Conservation (phyloP, 768 basidiomycete genomes). For the Podaxis sp. region DNA sequence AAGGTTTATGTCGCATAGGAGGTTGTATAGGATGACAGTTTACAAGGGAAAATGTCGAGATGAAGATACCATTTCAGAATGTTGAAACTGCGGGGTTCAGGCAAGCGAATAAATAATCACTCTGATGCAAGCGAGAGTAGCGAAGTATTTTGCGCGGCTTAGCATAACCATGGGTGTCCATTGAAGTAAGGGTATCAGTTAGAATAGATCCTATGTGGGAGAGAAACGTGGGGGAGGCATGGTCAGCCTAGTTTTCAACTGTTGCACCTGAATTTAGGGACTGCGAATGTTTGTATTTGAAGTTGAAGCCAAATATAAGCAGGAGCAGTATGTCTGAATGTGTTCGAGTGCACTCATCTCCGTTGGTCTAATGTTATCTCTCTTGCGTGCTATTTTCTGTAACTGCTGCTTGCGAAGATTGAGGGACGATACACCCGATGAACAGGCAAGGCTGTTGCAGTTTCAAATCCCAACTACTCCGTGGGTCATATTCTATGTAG, state of each 20-base stretch:
- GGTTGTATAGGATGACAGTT: neutral
- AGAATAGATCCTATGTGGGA: too few relatives aligned
- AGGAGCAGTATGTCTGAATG: neutral
- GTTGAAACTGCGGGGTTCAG: neutral
- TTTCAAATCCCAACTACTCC: conserved; percentile 11
- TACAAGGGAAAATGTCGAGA: neutral
- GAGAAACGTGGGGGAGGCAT: too few relatives aligned
- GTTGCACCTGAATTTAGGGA: too few relatives aligned
- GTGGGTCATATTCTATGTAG: neutral
- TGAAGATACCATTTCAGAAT: neutral
- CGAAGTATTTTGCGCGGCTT: neutral
- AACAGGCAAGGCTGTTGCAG: conserved; percentile 6
- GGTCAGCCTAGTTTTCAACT: too few relatives aligned
- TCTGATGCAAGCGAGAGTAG: neutral
- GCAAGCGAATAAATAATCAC: neutral
- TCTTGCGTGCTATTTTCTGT: neutral
- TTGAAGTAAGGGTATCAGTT: neutral
- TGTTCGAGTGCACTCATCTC: neutral
- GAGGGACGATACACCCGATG: neutral
- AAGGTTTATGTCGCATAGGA: neutral
- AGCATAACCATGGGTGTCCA: neutral
- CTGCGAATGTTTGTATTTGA: neutral
- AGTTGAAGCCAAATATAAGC: neutral
- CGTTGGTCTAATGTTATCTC: neutral
- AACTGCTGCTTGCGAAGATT: neutral